Evolutionary conservation across 495 filamentous ascomycete genomes (phyloP).

Genomic region (Penicillium canescens): DNA sequence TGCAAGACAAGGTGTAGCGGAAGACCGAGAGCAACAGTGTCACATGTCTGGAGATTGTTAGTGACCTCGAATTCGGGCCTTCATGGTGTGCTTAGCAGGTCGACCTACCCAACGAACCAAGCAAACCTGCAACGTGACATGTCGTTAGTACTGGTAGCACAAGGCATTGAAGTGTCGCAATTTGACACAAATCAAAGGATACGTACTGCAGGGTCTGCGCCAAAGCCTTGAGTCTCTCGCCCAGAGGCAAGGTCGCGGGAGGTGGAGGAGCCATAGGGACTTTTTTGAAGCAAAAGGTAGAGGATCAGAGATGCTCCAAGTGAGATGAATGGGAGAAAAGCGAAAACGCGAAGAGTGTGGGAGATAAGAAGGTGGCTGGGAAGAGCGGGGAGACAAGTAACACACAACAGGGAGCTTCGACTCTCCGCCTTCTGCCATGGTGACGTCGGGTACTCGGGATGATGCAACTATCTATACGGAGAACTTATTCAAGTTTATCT

Average conservation of each 20-base stretch:
- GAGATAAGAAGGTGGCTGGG: conserved; percentile 25
- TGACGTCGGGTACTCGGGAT: conserved; percentile 24
- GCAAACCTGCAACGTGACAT: conserved; percentile 48
- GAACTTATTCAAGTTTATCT: background rate
- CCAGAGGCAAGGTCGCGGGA: conserved; percentile 65
- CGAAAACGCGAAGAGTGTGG: conserved; percentile 8
- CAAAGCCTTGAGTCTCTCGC: conserved; percentile 71
- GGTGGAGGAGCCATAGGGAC: conserved; percentile 78
- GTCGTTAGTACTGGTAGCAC: conserved; percentile 44
- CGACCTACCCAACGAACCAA: conserved; percentile 89
- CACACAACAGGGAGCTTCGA: conserved; percentile 16
- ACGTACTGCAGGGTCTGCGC: conserved; percentile 88
- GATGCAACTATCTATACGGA: conserved; percentile 16
- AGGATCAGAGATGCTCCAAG: background rate
- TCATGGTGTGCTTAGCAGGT: conserved; percentile 7
- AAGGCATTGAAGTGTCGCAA: conserved; percentile 8
- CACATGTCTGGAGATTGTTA: conserved; percentile 63
- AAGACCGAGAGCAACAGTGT: conserved; percentile 77
- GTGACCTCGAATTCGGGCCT: conserved; percentile 6
- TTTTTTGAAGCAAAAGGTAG: background rate
- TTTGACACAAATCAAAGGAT: conserved; percentile 16
- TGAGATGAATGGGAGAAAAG: conserved; percentile 1
- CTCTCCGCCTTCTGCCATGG: conserved; percentile 22
- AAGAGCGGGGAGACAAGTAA: conserved; percentile 24
- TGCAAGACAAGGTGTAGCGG: conserved; percentile 78